Percentiles rank a stretch among this genome's conserved stretches.
These are phyloP conservation scores for Eutrema heterophyllum DNA, from an alignment of 345 rosid genomes.

Conservation along the genomic window DNA sequence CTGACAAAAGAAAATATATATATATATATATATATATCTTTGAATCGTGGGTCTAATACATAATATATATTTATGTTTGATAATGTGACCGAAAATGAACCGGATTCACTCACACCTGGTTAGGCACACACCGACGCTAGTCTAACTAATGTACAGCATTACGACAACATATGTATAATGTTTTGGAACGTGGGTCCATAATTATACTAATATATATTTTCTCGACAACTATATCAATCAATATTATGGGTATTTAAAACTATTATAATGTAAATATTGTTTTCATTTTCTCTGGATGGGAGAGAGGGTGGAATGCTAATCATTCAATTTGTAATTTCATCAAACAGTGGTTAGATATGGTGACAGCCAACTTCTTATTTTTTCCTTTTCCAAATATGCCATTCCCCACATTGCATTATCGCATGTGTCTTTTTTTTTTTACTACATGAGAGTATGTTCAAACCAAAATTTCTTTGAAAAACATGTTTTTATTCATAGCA, in stretches of 20 bases:
- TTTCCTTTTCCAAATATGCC: not conserved
- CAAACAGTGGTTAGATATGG: conserved; percentile 12
- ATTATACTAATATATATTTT: not conserved
- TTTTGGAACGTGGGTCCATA: conserved; percentile 19
- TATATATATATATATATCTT: too few relatives aligned
- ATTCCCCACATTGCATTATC: not conserved
- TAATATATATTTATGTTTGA: too few relatives aligned
- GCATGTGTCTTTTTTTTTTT: not conserved
- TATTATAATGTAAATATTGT: not conserved
- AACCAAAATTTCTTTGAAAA: not conserved
- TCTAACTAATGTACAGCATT: not conserved
- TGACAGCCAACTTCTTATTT: conserved; percentile 1
- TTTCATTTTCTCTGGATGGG: not conserved
- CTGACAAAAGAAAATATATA: too few relatives aligned
- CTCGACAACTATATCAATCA: conserved; percentile 18
- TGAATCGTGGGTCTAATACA: too few relatives aligned
- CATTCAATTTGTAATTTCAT: conserved; percentile 14
- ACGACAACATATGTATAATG: conserved; percentile 3
- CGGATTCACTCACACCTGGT: not conserved
- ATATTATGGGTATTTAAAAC: conserved; percentile 7
- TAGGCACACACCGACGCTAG: conserved; percentile 7
- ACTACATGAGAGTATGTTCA: not conserved
- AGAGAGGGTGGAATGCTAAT: conserved; percentile 11
- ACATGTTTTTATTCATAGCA: not conserved
- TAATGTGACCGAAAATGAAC: not conserved